These are phyloP conservation scores for Blastomyces parvus DNA, from an alignment of 2,329 filamentous ascomycete species.

Conservation along the genomic window DNA sequence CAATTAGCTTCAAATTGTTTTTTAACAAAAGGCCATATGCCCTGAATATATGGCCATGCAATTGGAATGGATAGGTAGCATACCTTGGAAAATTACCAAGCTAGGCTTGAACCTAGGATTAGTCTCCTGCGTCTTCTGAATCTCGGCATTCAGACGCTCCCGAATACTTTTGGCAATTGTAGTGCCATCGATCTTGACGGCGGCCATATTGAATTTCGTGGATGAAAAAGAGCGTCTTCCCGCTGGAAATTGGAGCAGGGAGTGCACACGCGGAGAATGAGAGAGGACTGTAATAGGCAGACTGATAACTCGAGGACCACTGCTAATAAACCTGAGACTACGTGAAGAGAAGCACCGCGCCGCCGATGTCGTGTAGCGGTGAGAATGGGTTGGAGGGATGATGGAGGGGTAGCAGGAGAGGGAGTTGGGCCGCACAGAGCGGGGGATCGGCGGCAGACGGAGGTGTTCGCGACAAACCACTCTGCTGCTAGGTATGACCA, in stretches of 20 bases:
- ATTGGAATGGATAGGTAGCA: slow-evolving; percentile 20
- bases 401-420: slow-evolving; percentile 11
- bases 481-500: slow-evolving; percentile 15
- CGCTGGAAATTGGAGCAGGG: slow-evolving; percentile 12
- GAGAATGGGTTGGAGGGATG: slow-evolving; percentile 9
- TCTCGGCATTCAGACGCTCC: slow-evolving; percentile 68
- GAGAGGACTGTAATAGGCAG: background rate
- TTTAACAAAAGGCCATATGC: background rate
- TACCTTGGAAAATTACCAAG: slow-evolving; percentile 91
- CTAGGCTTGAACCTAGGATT: slow-evolving; percentile 85
- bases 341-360: slow-evolving; percentile 12
- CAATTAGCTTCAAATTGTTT: slow-evolving; percentile 6
- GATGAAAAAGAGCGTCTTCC: slow-evolving; percentile 38
- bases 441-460: slow-evolving; percentile 5
- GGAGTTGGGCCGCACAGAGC: background rate
- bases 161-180: slow-evolving; percentile 89
- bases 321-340: slow-evolving; percentile 11
- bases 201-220: slow-evolving; percentile 61
- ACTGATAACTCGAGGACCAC: background rate
- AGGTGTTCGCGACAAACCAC: slow-evolving; percentile 14
- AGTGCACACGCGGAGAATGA: background rate
- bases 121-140: slow-evolving; percentile 65
- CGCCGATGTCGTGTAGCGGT: background rate
- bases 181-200: slow-evolving; percentile 88
- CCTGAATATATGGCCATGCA: background rate